phyloP scores from a whole-genome alignment of 805 yeast species.

The Saitoella complicata region DNA sequence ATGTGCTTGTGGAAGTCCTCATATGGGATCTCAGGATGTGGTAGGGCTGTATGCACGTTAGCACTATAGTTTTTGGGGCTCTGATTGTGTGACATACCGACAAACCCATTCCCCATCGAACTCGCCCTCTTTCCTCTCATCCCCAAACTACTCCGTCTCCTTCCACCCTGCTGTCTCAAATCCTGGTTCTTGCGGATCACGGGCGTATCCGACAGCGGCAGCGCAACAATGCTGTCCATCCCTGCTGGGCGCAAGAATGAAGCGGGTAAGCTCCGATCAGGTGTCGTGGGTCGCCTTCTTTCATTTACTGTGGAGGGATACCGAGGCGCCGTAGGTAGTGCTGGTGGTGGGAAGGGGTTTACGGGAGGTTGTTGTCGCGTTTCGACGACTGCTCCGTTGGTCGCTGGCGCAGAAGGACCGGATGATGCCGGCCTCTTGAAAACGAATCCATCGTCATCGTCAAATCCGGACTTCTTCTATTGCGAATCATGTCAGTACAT shows the following conservation, averaged over 20 bases:
- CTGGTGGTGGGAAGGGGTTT: too few species aligned
- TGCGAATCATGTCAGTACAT: too few species aligned
- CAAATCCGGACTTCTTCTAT: too few species aligned
- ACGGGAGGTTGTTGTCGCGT: too few species aligned
- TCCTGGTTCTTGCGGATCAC: constrained; percentile 24
- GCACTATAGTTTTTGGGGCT: background rate
- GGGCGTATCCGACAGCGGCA: constrained; percentile 26
- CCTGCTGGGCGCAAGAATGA: background rate
- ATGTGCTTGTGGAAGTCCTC: constrained; percentile 44
- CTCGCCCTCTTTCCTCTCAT: constrained; percentile 55
- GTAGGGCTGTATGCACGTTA: constrained; percentile 29
- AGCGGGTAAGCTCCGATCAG: too few species aligned
- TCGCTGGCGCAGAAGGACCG: too few species aligned
- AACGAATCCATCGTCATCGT: too few species aligned
- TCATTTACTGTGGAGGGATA: too few species aligned
- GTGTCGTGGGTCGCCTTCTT: too few species aligned
- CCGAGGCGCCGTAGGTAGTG: too few species aligned
- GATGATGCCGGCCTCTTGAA: too few species aligned
- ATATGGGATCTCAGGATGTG: constrained; percentile 43
- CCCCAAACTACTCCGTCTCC: constrained; percentile 17
- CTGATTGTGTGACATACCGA: constrained; percentile 6
- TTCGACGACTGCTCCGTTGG: too few species aligned
- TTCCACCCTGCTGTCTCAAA: constrained; percentile 16
- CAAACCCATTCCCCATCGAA: constrained; percentile 58
- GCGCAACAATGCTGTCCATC: constrained; percentile 8